Evolutionary conservation across 1,139 yeast species (phyloP).

Genomic region (Zhuliangozyma parablackwelliae): DNA sequence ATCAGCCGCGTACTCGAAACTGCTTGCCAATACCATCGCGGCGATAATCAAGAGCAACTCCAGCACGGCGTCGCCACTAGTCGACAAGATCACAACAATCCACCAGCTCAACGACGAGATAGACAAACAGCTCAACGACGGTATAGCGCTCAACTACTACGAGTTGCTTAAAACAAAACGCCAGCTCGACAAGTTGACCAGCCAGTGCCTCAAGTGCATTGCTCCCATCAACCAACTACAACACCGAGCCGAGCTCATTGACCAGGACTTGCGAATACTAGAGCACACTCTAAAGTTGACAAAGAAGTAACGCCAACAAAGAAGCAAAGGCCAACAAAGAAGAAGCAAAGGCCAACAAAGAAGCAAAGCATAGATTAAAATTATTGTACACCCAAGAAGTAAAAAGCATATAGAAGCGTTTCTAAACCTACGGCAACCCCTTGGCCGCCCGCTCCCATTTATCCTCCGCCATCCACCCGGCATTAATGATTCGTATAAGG

Average conservation of each 20-base stretch:
- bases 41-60: constrained; percentile 27
- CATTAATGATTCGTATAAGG: constrained; percentile 54
- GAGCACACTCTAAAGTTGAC: constrained; percentile 27
- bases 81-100: constrained; percentile 44
- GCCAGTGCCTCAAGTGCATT: constrained; percentile 12
- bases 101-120: constrained; percentile 38
- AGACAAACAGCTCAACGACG: constrained; percentile 25
- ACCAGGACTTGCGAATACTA: constrained; percentile 44
- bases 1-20: constrained; percentile 26
- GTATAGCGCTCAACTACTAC: constrained; percentile 15
- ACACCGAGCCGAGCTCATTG: constrained; percentile 37
- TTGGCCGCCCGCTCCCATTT: constrained; percentile 59
- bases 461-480: constrained; percentile 66
- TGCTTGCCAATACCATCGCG: constrained; percentile 22
- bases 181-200: constrained; percentile 16
- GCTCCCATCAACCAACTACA: constrained; percentile 35
- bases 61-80: constrained; percentile 20
- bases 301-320: background rate
- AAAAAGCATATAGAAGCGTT: background rate
- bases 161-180: constrained; percentile 19
- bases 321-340: background rate
- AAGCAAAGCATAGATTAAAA: background rate
- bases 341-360: background rate
- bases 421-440: constrained; percentile 28
- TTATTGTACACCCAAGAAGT: background rate